Evolutionary conservation across 1,284 basidiomycete species (phyloP), one percentile per base, ranked within the genome.

Genomic region (Ustilago hordei): DNA sequence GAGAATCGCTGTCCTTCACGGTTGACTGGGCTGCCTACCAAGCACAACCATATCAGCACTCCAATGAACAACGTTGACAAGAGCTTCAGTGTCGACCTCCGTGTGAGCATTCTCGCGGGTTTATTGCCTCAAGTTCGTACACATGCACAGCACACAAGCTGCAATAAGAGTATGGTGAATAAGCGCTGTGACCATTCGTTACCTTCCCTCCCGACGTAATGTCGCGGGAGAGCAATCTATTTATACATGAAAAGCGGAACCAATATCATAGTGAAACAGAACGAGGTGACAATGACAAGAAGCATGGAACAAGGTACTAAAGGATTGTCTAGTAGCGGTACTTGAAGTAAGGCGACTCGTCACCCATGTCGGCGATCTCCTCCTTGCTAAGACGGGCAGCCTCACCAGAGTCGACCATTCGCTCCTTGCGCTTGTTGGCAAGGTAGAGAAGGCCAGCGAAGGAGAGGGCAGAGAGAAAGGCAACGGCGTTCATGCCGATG

Each of bases 261-360:
- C 11, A 55, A 28, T 11, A 55, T 58, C 36, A 23, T 17, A 47
- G 31, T 23, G 34, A 60, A 54, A 31, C n/a, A 60, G n/a, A 36
- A 48, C 43, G 39, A 35, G n/a, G 32, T 38, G 31, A 59, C 45
- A 56, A 43, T 55, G 50, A 53, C 35, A 39, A 52, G 19, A 34
- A 45, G 50, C 50, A 52, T 28, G 50, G 50, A 52, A 45, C 43
- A 45, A 45, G 11, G 17, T 19, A 19, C 17, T 45, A 36, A 39
- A 9, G 32, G 31, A 15, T 41, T 47, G 57, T 67, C 69, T 72
- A 80, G 69, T 78, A 80, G 43, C 77, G 63, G 76, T 80, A 80
- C 68, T 70, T 75, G 72, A 80, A 80, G 72, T 76, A 80, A 53
- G 79, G 79, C 13, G 79, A 80, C 60, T 73, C 68, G 68, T 80